Percentiles rank a stretch among this genome's conserved stretches.
phyloP scores from a whole-genome alignment of 2,329 filamentous ascomycete genomes.

The Hymenoscyphus fraxineus region DNA sequence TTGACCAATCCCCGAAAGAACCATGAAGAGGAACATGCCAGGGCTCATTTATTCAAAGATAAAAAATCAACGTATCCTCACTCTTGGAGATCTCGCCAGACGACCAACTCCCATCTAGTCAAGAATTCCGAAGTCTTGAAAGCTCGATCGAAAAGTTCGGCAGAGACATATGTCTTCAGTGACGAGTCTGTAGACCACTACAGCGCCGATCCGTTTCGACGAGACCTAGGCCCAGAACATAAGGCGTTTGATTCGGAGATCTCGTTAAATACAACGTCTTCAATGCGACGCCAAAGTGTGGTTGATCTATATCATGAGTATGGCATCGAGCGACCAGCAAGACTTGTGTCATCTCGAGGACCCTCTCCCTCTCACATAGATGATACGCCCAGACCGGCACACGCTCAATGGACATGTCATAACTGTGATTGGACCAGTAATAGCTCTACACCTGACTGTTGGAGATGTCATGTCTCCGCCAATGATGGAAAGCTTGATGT shows the following conservation, averaged over 20 bases:
- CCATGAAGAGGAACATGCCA: slow-evolving; percentile 29
- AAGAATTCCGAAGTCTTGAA: background rate
- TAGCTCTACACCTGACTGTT: slow-evolving; percentile 40
- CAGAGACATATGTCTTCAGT: slow-evolving; percentile 16
- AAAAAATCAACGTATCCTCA: background rate
- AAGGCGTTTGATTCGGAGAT: slow-evolving; percentile 20
- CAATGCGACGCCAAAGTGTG: slow-evolving; percentile 41
- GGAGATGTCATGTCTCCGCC: slow-evolving; percentile 40
- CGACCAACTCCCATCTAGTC: background rate
- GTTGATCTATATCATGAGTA: slow-evolving; percentile 46
- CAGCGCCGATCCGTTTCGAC: slow-evolving; percentile 4
- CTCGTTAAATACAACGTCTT: slow-evolving; percentile 33
- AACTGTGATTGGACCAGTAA: slow-evolving; percentile 43
- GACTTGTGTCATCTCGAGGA: slow-evolving; percentile 40
- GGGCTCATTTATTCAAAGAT: background rate
- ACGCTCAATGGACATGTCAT: slow-evolving; percentile 43
- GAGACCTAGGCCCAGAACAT: slow-evolving; percentile 11
- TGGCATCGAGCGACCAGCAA: slow-evolving; percentile 43
- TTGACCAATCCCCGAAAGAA: slow-evolving; percentile 24
- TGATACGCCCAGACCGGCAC: slow-evolving; percentile 26
- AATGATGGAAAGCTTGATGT: background rate
- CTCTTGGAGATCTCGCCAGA: background rate
- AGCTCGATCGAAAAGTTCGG: slow-evolving; percentile 9
- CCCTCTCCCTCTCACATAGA: slow-evolving; percentile 30
- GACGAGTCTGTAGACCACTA: background rate